Evolutionary conservation across 768 basidiomycete species (phyloP).

Genomic region (Antrodiella citrinella): DNA sequence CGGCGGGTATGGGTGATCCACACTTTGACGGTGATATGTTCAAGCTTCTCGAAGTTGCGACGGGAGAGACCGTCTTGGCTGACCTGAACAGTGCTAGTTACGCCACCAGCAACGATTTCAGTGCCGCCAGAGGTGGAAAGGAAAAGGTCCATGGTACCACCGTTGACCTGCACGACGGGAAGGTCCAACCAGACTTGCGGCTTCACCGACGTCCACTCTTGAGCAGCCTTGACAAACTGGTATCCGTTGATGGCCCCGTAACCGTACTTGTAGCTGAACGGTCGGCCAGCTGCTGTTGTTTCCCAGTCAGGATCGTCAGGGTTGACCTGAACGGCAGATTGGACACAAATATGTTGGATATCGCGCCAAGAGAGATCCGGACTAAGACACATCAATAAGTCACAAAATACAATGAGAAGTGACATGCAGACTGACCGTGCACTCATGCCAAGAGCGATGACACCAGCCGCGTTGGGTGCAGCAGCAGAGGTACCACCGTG

Average conservation of each 20-base stretch:
- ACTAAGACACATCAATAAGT: conserved; percentile 29
- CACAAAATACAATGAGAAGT: not conserved
- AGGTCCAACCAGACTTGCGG: conserved; percentile 89
- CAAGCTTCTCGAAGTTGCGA: conserved; percentile 80
- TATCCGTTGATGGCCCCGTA: conserved; percentile 86
- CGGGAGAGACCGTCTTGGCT: conserved; percentile 57
- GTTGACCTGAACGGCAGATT: conserved; percentile 71
- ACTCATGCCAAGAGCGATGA: conserved; percentile 84
- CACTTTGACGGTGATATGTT: conserved; percentile 88
- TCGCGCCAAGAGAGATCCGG: conserved; percentile 97
- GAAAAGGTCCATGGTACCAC: conserved; percentile 47
- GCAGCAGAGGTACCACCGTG: conserved; percentile 99
- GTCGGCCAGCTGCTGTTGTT: conserved; percentile 57
- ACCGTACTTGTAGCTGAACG: conserved; percentile 90
- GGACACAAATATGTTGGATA: conserved; percentile 82
- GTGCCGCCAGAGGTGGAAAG: conserved; percentile 55
- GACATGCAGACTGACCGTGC: conserved; percentile 53
- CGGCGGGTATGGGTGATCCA: conserved; percentile 85
- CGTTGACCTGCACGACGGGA: conserved; percentile 57
- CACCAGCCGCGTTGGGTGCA: conserved; percentile 92
- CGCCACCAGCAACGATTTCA: conserved; percentile 56
- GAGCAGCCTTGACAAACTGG: conserved; percentile 71
- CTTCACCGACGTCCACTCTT: conserved; percentile 81
- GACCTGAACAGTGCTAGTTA: conserved; percentile 56
- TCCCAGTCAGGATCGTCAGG: conserved; percentile 94